Base-by-base conservation (phyloP, 139 green algal genomes). In the Chlamydomonas incerta region DNA sequence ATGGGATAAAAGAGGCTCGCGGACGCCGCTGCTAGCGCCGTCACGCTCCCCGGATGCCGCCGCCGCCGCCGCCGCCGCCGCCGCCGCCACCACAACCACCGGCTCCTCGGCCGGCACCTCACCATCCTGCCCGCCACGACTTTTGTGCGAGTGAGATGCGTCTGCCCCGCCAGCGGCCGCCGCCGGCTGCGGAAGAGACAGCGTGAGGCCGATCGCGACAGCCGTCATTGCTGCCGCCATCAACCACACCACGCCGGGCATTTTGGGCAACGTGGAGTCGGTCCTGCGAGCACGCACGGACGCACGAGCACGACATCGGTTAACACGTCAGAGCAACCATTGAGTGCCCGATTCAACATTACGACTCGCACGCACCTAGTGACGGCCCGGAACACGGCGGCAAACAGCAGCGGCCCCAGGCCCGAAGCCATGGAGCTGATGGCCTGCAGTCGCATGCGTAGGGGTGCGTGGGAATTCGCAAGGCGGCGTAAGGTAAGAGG, bases 371-470 rank as follows among this genome's bases (percentile, higher is more conserved):
- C 41, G 41, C 41, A 50, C 41, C 41, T 50, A 21, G 91, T 95
- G 86, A 95, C 94, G 28, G 71, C 75, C 1, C 89, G 70, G 77
- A 97, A 97, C 17, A 97, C 82, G 23, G 75, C 65, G 0, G 95
- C 93, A 88, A 96, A 97, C 0, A 91, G 23, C 28, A 97, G 74
- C 0, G 95, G 95, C 2, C 95, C 95, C 33, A 94, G 60, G 17
- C 95, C 95, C 21, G 87, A 75, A 0, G 95, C 95, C 33, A 97
- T 77, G 0, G 93, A 88, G 9, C 89, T 88, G 13, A 95, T 93
- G 23, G 92, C 95, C 79, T 92, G 90, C 63, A 96, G 74, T 17
- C 92, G 41, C 2, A 66, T 11, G 58, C 15, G 13, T 5, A 66
- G 58, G 5, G 58, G 58, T 28, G 13, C 18, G 58, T 28, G 58